These are phyloP conservation scores for Carex parvula DNA, from an alignment of 176 grass and related monocot genomes.

Conservation along the genomic window DNA sequence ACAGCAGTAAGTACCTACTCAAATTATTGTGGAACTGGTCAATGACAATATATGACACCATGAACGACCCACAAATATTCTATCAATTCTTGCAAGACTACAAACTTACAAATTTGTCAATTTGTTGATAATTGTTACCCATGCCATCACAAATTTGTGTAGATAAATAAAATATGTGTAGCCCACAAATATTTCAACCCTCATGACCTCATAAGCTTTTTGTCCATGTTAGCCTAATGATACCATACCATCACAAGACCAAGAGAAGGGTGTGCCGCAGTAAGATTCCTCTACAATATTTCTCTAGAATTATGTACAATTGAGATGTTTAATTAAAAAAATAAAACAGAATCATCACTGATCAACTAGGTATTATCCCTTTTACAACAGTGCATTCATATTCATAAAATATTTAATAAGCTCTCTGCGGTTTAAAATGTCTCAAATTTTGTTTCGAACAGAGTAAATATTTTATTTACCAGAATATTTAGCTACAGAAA, in stretches of 20 bases:
- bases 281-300: neutral
- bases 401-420: neutral
- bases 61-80: neutral
- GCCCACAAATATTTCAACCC: neutral
- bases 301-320: neutral
- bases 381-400: neutral
- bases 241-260: neutral
- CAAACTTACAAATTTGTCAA: neutral
- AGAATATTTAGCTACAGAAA: neutral
- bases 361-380: neutral
- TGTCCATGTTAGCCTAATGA: neutral
- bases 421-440: neutral
- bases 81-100: neutral
- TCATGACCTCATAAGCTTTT: neutral
- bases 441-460: neutral
- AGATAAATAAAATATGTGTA: neutral
- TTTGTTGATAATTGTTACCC: neutral
- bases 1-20: neutral
- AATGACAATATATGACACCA: neutral
- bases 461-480: neutral
- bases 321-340: neutral
- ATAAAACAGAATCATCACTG: neutral
- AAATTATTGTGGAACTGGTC: neutral
- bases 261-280: neutral
- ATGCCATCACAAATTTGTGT: neutral